These are phyloP conservation scores for Setaria italica DNA, from an alignment of 202 grass and related monocot genomes.

Conservation along the genomic window DNA sequence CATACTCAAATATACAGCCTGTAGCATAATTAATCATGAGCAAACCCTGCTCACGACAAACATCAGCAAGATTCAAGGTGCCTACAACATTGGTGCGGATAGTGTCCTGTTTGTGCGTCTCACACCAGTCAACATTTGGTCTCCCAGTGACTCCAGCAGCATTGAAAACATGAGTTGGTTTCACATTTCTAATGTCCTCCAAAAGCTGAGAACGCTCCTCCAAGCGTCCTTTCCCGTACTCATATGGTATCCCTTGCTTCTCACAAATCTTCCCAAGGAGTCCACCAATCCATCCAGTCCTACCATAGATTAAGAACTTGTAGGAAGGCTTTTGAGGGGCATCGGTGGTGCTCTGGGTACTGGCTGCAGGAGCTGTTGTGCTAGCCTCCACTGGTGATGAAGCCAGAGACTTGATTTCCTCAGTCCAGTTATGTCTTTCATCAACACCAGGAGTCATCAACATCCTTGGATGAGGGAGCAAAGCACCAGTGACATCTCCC, in stretches of 20 bases:
- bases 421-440: slow-evolving; percentile 64
- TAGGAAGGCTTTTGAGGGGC: slow-evolving; percentile 48
- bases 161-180: slow-evolving; percentile 92
- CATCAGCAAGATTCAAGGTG: slow-evolving; percentile 82
- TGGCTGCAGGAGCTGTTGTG: slow-evolving; percentile 20
- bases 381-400: slow-evolving; percentile 38
- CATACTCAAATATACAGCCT: slow-evolving; percentile 85
- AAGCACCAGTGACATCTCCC: slow-evolving; percentile 80
- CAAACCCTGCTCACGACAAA: slow-evolving; percentile 73
- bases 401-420: slow-evolving; percentile 49
- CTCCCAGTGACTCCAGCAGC: slow-evolving; percentile 82
- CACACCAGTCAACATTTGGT: slow-evolving; percentile 82
- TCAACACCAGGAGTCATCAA: slow-evolving; percentile 82
- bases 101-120: slow-evolving; percentile 79
- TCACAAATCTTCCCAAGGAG: slow-evolving; percentile 65
- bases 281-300: slow-evolving; percentile 72
- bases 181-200: slow-evolving; percentile 72
- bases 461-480: slow-evolving; percentile 92
- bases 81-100: slow-evolving; percentile 82
- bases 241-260: slow-evolving; percentile 64
- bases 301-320: slow-evolving; percentile 81
- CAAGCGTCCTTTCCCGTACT: slow-evolving; percentile 69
- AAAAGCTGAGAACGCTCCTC: slow-evolving; percentile 65
- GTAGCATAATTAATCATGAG: slow-evolving; percentile 87
- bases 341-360: slow-evolving; percentile 11